Base-by-base conservation (phyloP, 2,329 filamentous ascomycete genomes). In the Pseudocercospora eumusae region DNA sequence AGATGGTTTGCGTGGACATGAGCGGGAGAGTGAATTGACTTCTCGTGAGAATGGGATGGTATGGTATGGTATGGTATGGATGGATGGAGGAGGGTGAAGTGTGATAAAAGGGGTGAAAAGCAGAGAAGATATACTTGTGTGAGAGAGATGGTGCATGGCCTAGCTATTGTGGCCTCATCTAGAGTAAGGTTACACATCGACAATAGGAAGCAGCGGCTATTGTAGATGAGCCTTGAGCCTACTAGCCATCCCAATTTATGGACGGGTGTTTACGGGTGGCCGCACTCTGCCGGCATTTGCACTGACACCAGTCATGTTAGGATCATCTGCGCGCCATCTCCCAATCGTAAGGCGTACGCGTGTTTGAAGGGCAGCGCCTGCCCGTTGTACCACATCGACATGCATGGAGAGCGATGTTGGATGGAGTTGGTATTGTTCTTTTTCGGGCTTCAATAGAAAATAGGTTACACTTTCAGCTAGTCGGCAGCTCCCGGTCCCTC, bases 121-220 rank as follows among this genome's bases (percentile, higher is more conserved):
- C 18, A 44, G 33, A 18, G 21, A 45, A 56, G 33, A 47, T 60
- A 54, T 63, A 60, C 56, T 57, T 45, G 47, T 18, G 36, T 42
- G 53, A 42, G 23, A 56, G 18, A 42, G 18, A 45, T 45, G 6
- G 18, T 45, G 42, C 42, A 59, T 31, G 27, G 42, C 55, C 56
- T 55, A 36, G 60, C 60, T 50, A 44, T 56, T 58, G 31, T 45
- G 56, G 33, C 42, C 56, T 49, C 40, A 25, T 47, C 45, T 50
- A 20, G 53, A 58, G 47, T 13, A 55, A 23, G 31, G 47, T 59
- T 59, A 47, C 44, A 52, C 50, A 59, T 50, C 57, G 57, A 60
- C 56, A 62, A 57, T 57, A 57, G 36, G 36, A 57, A 45, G 40
- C 55, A 18, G 55, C 42, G 42, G 55, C 55, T 57, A 57, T 57